Percentiles rank a stretch among this genome's conserved stretches.
These are phyloP conservation scores for Selaginella moellendorffii DNA, from an alignment of 75 land plant species.

Conservation along the genomic window DNA sequence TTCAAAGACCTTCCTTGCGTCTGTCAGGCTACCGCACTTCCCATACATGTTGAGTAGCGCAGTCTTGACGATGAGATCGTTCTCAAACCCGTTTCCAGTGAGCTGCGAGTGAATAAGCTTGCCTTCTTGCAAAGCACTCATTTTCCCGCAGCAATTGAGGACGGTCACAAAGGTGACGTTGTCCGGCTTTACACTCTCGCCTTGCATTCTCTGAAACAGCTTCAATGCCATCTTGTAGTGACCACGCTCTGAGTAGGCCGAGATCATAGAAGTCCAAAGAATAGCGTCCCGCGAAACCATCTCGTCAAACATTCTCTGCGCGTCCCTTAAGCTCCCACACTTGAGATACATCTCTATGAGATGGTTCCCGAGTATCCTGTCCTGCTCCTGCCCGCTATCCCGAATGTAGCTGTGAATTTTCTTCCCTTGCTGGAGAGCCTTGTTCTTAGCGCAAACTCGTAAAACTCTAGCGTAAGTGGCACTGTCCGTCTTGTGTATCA, in stretches of 20 bases:
- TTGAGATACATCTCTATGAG: slow-evolving; percentile 44
- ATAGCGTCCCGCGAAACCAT: slow-evolving; percentile 37
- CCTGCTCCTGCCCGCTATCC: neutral
- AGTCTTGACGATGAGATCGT: slow-evolving; percentile 6
- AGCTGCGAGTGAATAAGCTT: slow-evolving; percentile 7
- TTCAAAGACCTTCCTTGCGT: slow-evolving; percentile 17
- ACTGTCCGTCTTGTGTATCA: neutral
- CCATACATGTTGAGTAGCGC: slow-evolving; percentile 15
- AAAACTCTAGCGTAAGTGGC: neutral
- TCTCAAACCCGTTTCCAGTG: slow-evolving; percentile 2
- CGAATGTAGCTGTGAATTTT: neutral
- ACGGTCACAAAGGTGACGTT: neutral
- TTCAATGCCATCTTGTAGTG: slow-evolving; percentile 30
- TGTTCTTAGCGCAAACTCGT: neutral
- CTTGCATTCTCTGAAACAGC: slow-evolving; percentile 36
- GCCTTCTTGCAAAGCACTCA: slow-evolving; percentile 3
- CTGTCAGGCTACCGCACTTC: slow-evolving; percentile 12
- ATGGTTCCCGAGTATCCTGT: slow-evolving; percentile 23
- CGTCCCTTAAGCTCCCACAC: slow-evolving; percentile 35
- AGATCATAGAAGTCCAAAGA: slow-evolving; percentile 61
- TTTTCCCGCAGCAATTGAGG: neutral
- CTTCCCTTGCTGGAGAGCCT: neutral
- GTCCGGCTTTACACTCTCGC: neutral
- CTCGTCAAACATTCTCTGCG: slow-evolving; percentile 30
- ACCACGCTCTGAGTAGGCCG: slow-evolving; percentile 44